These are phyloP conservation scores for Fragaria ananassa DNA, from an alignment of 306 rosid genomes.

Conservation along the genomic window DNA sequence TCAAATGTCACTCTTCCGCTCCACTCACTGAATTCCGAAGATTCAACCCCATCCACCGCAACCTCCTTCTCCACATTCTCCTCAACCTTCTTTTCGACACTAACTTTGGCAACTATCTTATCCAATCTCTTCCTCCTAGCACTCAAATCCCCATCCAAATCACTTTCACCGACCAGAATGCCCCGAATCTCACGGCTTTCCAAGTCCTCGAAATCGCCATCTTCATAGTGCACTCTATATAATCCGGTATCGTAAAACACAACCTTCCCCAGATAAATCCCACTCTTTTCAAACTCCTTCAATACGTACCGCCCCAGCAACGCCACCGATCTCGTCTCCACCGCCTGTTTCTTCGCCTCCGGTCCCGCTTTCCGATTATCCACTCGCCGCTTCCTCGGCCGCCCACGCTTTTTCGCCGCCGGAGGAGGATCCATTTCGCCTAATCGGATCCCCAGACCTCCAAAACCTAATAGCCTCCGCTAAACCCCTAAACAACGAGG, in stretches of 20 bases:
- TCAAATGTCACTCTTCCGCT: constrained; percentile 23
- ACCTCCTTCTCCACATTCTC: constrained; percentile 25
- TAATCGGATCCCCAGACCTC: constrained; percentile 22
- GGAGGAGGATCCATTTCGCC: constrained; percentile 66
- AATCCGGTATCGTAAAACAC: constrained; percentile 58
- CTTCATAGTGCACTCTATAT: constrained; percentile 75
- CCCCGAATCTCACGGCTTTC: constrained; percentile 74
- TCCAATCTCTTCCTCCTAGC: constrained; percentile 49
- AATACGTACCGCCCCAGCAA: constrained; percentile 63
- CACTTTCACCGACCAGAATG: constrained; percentile 42
- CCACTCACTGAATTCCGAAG: constrained; percentile 35
- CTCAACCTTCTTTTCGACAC: not conserved
- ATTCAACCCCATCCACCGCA: constrained; percentile 29
- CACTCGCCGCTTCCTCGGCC: constrained; percentile 73
- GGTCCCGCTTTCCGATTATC: constrained; percentile 39
- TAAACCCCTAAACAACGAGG: not conserved
- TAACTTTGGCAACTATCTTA: constrained; percentile 28
- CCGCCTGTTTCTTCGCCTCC: constrained; percentile 43
- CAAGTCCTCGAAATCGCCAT: constrained; percentile 83
- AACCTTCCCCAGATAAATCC: constrained; percentile 71
- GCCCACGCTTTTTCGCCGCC: constrained; percentile 69
- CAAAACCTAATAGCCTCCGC: constrained; percentile 5
- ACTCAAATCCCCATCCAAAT: constrained; percentile 33
- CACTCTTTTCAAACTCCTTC: constrained; percentile 61
- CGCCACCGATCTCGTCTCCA: constrained; percentile 40